Evolutionary conservation across 352 stramenopile species (phyloP), one percentile per base, ranked within the genome.

Genomic region (Globisporangium nunn): DNA sequence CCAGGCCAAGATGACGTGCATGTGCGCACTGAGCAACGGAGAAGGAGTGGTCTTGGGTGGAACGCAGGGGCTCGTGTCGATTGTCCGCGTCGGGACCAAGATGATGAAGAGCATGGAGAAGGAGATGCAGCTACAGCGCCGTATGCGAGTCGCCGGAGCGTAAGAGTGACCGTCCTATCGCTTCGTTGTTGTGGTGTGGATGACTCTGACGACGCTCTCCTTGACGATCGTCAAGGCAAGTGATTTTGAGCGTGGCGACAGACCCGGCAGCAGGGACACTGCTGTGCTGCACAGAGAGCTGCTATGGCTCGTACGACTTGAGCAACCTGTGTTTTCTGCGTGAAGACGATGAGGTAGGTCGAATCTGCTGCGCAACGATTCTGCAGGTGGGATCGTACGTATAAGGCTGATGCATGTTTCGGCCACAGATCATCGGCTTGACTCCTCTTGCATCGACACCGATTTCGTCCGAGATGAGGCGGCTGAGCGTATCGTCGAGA

Each of bases 291-390:
- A 92, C 82, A 3, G 76, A 86, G 48, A 67, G 55, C 1, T 59
- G 54, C 33, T 89, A 87, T 47, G 82, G 82, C 37, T 62, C 72
- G 10, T 92, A 87, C 58, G 82, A 92, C 39, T 65, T 92, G 17
- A 87, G 77, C 59, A 78, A 88, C 35, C 62, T 90, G 31, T 86
- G 74, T 57, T 64, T 91, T 5, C 62, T 92, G 18, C 71, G 75
- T 1, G 72, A 61, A 4, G 80, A 91, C n/a, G 77, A 90, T 49
- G 78, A 91, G 50, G 74, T 81, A 58, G 37, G 7, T 17, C 4
- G 35, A 3, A 14, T 14, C 35, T 40, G 8, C 35, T 40, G 8
- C 4, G 35, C 3, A 41, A 14, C 14, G 35, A 7, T 1, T 17
- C 35, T 12, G 10, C 35, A 11, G 8, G 14, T 41, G 35, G 35